Evolutionary conservation across 2,329 filamentous ascomycete species (phyloP).

Genomic region (Trichoderma koningii): DNA sequence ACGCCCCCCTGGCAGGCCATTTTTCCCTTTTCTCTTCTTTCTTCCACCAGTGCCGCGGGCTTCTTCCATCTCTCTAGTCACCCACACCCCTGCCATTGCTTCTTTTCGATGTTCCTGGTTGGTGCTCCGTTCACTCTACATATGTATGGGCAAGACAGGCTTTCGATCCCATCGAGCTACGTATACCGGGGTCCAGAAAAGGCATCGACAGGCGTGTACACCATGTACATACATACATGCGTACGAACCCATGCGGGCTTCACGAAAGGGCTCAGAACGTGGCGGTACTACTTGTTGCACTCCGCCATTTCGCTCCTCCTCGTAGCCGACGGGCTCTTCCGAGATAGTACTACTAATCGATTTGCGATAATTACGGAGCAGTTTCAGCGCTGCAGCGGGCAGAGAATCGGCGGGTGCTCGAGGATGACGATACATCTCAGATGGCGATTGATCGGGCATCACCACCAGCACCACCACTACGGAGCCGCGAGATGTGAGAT

Average conservation of each 20-base stretch:
- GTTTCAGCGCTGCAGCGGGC: constrained; percentile 11
- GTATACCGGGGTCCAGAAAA: background rate
- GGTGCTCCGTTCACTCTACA: background rate
- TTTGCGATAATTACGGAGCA: background rate
- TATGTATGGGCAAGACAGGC: background rate
- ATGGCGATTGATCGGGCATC: constrained; percentile 6
- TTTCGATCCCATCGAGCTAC: background rate
- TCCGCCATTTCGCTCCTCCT: constrained; percentile 19
- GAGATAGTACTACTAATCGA: constrained; percentile 4
- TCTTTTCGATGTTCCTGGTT: background rate
- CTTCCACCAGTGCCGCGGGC: background rate
- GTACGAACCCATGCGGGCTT: background rate
- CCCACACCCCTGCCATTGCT: background rate
- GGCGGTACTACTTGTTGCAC: constrained; percentile 3
- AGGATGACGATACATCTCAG: background rate
- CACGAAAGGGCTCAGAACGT: constrained; percentile 14
- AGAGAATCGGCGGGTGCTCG: constrained; percentile 11
- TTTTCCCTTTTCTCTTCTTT: constrained; percentile 1
- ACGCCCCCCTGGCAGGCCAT: constrained; percentile 10
- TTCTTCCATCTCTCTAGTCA: background rate
- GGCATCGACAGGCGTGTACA: background rate
- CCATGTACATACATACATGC: too few species aligned
- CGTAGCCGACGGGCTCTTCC: constrained; percentile 18
- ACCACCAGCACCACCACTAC: constrained; percentile 5
- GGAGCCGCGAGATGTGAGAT: constrained; percentile 13